Conservation (phyloP, 176 grass and related monocot species). For the Oryza coarctata region DNA sequence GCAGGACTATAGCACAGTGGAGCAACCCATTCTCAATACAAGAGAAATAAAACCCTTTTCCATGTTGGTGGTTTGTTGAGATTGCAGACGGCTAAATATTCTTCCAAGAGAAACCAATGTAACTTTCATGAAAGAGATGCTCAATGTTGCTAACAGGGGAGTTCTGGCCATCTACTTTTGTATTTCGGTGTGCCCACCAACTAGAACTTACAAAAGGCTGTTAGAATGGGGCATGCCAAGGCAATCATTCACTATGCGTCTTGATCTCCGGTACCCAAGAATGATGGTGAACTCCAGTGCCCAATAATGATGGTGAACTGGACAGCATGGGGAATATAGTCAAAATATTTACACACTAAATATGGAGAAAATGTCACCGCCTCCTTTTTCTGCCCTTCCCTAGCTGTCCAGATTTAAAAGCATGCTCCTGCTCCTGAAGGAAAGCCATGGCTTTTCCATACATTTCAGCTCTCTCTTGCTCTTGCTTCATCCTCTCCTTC, state of each 20-base stretch:
- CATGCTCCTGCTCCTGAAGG: slow-evolving; percentile 88
- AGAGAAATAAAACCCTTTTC: slow-evolving; percentile 14
- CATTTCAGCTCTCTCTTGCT: slow-evolving; percentile 75
- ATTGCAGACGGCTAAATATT: neutral
- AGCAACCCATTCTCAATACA: neutral
- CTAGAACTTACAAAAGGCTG: neutral
- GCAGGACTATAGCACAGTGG: neutral
- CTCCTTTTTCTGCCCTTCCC: slow-evolving; percentile 87
- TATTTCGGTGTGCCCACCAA: neutral
- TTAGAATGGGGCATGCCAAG: slow-evolving; percentile 1
- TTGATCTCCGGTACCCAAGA: neutral
- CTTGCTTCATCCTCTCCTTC: slow-evolving; percentile 53
- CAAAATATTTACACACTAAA: slow-evolving; percentile 30
- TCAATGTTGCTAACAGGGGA: neutral
- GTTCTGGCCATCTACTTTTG: slow-evolving; percentile 5
- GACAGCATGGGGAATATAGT: neutral
- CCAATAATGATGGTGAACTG: no score
- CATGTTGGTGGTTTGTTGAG: neutral
- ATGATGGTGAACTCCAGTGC: neutral
- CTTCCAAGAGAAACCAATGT: neutral
- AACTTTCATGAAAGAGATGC: neutral
- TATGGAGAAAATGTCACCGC: slow-evolving; percentile 40
- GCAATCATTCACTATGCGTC: neutral
- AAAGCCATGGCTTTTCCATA: slow-evolving; percentile 66
- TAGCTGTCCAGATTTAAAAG: slow-evolving; percentile 89